These are phyloP conservation scores for Pichia sp. DNA, from an alignment of 1,139 yeast genomes.

Conservation along the genomic window DNA sequence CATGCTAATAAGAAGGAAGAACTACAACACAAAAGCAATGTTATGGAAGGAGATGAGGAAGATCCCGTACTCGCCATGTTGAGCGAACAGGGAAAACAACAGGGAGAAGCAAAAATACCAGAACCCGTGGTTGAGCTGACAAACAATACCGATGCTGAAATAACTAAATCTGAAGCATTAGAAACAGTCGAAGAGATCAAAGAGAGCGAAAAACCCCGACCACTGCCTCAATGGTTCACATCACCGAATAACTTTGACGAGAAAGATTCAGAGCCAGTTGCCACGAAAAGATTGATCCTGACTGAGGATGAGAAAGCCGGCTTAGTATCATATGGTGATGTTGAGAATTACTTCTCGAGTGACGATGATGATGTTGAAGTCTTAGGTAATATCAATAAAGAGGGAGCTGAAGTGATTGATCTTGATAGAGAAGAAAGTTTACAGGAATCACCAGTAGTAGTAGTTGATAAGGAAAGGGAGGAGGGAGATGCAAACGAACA, in stretches of 20 bases:
- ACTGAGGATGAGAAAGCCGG: constrained; percentile 44
- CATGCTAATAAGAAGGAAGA: neutral
- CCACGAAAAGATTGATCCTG: neutral
- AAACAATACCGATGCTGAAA: neutral
- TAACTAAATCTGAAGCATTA: constrained; percentile 1
- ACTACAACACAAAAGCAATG: neutral
- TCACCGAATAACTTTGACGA: neutral
- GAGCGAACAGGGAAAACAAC: neutral
- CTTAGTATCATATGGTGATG: constrained; percentile 42
- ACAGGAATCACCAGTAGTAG: too few relatives aligned
- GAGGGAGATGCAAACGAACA: too few relatives aligned
- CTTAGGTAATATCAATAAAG: constrained; percentile 1
- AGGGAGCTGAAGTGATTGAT: neutral
- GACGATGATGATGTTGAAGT: constrained; percentile 9
- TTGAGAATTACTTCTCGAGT: constrained; percentile 28
- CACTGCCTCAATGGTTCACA: constrained; percentile 19
- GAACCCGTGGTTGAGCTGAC: neutral
- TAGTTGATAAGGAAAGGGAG: too few relatives aligned
- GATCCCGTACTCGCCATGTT: too few relatives aligned
- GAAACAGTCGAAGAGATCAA: constrained; percentile 8
- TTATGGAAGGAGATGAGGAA: neutral
- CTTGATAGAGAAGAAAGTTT: neutral
- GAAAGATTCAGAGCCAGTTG: neutral
- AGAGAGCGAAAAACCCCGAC: constrained; percentile 8
- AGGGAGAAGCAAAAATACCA: too few relatives aligned